Conservation (phyloP, 805 yeast genomes). For the Saccharomyces paradoxus region DNA sequence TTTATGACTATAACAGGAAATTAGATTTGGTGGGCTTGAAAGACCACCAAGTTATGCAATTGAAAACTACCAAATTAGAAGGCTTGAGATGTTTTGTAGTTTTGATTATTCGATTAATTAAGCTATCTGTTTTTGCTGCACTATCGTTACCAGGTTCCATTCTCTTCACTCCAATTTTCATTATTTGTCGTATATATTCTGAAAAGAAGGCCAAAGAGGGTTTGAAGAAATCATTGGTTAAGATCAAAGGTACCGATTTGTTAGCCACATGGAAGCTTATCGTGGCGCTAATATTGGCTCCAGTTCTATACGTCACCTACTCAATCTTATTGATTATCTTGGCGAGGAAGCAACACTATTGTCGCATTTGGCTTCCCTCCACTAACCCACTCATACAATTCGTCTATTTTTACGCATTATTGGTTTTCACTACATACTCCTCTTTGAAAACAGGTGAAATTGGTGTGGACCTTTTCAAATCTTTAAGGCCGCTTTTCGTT, state of each 20-base stretch:
- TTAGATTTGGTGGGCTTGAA: conserved; percentile 56
- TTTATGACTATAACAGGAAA: conserved; percentile 57
- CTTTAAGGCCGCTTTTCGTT: conserved; percentile 61
- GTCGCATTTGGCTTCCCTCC: conserved; percentile 30
- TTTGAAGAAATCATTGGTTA: conserved; percentile 82
- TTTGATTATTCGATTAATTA: conserved; percentile 43
- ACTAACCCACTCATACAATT: conserved; percentile 27
- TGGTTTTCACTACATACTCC: conserved; percentile 74
- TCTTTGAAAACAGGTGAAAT: conserved; percentile 85
- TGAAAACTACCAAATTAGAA: conserved; percentile 35
- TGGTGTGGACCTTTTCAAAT: conserved; percentile 78
- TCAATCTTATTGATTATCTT: conserved; percentile 40
- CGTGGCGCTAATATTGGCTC: conserved; percentile 78
- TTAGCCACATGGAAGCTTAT: conserved; percentile 93
- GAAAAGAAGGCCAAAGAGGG: conserved; percentile 68
- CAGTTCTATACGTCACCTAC: conserved; percentile 70
- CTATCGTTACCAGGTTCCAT: conserved; percentile 80
- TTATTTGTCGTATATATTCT: conserved; percentile 63
- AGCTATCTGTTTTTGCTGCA: conserved; percentile 43
- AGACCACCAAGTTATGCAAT: conserved; percentile 62
- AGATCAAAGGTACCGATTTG: conserved; percentile 83
- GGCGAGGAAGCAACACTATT: conserved; percentile 23
- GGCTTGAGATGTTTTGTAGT: conserved; percentile 40
- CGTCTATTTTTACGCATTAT: conserved; percentile 43
- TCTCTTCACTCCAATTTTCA: conserved; percentile 78